A percentile compares a stretch with the other conserved stretches of the same genome.
Conservation (phyloP, 176 grass and related monocot genomes). For the Carex pumila region DNA sequence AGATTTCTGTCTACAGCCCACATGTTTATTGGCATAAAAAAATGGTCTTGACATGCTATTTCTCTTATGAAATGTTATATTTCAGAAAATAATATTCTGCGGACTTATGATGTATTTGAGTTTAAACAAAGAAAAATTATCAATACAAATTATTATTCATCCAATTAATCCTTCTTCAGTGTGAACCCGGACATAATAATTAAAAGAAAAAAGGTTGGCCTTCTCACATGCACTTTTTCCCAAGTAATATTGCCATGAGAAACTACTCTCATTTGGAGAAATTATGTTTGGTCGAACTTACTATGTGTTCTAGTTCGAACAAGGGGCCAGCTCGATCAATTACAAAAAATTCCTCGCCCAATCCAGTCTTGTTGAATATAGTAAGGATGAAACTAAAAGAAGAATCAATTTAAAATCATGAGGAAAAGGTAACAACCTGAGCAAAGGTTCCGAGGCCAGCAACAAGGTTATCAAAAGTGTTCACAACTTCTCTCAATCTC, state of each 20-base stretch:
- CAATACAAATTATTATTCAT: background rate
- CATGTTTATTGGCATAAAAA: too few species aligned
- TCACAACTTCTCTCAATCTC: slow-evolving; percentile 1
- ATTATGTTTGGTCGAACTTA: too few species aligned
- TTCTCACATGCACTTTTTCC: background rate
- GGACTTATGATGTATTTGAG: background rate
- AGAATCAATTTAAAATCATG: background rate
- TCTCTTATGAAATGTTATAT: background rate
- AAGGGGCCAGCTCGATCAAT: too few species aligned
- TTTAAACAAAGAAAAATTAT: background rate
- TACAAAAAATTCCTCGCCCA: background rate
- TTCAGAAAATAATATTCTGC: background rate
- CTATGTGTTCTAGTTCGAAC: too few species aligned
- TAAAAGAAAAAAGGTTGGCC: background rate
- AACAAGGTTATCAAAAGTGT: background rate
- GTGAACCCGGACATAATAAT: background rate
- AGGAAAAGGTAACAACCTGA: background rate
- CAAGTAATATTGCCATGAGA: background rate
- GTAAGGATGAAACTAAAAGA: background rate
- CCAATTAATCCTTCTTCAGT: background rate
- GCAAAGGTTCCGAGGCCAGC: background rate
- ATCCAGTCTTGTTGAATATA: background rate
- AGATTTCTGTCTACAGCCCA: too few species aligned
- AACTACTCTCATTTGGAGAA: too few species aligned
- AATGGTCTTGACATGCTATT: too few species aligned